Evolutionary conservation across 305 asterid species (phyloP).

Genomic region (Salvia sclarea): DNA sequence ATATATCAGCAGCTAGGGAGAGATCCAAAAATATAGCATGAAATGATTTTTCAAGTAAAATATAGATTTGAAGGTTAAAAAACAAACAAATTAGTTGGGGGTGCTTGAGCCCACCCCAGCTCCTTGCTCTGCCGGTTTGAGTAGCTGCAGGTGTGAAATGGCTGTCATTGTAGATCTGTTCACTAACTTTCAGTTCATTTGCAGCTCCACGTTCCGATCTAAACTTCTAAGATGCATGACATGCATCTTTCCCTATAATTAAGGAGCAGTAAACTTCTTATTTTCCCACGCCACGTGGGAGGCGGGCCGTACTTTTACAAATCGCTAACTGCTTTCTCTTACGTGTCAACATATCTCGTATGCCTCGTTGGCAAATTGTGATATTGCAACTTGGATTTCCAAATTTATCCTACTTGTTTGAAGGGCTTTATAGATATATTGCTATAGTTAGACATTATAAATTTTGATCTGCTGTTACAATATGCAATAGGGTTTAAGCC

Average conservation of each 20-base stretch:
- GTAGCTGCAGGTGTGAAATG: too few relatives aligned
- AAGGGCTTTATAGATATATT: not conserved
- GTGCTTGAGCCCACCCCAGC: too few relatives aligned
- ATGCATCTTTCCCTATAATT: not conserved
- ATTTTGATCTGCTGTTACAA: not conserved
- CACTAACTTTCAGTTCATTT: not conserved
- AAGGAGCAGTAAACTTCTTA: not conserved
- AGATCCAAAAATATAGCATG: too few relatives aligned
- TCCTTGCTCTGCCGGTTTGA: too few relatives aligned
- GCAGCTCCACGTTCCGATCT: not conserved
- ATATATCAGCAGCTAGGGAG: too few relatives aligned
- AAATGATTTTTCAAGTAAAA: too few relatives aligned
- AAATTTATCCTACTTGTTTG: not conserved
- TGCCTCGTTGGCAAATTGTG: not conserved
- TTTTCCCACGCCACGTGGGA: not conserved
- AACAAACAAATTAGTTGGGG: too few relatives aligned
- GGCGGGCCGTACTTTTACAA: not conserved
- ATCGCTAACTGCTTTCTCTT: not conserved
- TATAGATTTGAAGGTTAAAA: too few relatives aligned
- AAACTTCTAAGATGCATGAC: not conserved
- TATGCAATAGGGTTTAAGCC: too few relatives aligned
- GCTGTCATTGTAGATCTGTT: not conserved
- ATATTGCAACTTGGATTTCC: not conserved
- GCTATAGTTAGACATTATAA: not conserved
- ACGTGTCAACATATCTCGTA: not conserved